Base-by-base conservation (phyloP, 1,284 basidiomycete genomes). In the Takashimella koratensis region DNA sequence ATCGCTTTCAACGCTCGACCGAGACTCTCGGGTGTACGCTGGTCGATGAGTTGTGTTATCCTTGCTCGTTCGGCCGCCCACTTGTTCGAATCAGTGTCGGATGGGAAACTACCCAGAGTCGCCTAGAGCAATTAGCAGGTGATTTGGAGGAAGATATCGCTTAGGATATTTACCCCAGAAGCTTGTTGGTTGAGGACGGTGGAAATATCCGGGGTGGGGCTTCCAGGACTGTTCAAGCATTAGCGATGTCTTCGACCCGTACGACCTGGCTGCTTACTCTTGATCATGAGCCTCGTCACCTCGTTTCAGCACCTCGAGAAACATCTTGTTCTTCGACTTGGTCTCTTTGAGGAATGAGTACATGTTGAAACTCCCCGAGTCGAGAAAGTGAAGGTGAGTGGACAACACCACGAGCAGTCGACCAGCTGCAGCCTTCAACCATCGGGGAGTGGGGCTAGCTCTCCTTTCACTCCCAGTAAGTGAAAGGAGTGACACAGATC, bases 171-270 rank as follows among this genome's bases (percentile, higher is more conserved):
- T 39, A 60, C 63, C 47, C 59, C 61, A 30, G 57, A 51, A 6
- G 63, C 65, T 53, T 65, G 65, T 40, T 62, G 56, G 48, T 67
- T 59, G 13, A 67, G 43, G n/a, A 64, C 58, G 19, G 53, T 50
- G 11, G 65, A 53, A 3, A 67, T 43, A 16, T 59, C 36, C 16
- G 53, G 43, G 21, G 56, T 20, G 24, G 59, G 40, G 8, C 59
- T 60, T 8, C 8, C 16, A 16, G 16, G 30, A 36, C 30, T 36
- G 16, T 36, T 36, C 30, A 36, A 36, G 16, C 10, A 8, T 36
- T 16, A 8, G 10, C 16, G 30, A 36, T 8, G 16, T 36, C 16
- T 36, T 36, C 30, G 16, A 36, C 8, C 30, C n/a, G n/a, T n/a
- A 36, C 30, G 30, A 36, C 8, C 30, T 8, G 30, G 8, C 16